Evolutionary conservation across 768 basidiomycete genomes (phyloP), one percentile per base, ranked within the genome.

Genomic region (Punctularia strigosozonata): DNA sequence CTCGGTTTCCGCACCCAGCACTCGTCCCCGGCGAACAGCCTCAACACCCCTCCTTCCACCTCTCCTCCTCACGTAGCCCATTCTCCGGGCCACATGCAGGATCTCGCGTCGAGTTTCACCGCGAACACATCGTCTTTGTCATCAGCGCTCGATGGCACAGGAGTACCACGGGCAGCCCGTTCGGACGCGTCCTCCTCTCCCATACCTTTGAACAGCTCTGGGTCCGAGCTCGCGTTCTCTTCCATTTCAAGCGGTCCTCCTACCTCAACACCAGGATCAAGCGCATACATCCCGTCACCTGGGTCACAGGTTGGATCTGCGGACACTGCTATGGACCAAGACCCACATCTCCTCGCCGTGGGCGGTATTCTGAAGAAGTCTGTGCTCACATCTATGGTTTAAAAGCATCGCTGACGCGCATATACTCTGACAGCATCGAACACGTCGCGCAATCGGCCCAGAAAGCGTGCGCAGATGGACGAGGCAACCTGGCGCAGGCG

Each of bases 371-470:
- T 73, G 28, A 68, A 66, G 53, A 67, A 71, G 80, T 80, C 48
- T 54, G 71, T 48, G 56, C 35, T 52, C 64, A 50, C 50, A 34
- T 54, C 52, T 8, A 46, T 45, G 47, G 45, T 31, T 51, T 48
- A 14, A 42, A 41, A 30, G n/a, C 39, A 31, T 28, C 43, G 23
- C 19, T 40, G 33, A 37, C 38, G 41, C 45, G 20, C 38, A 37
- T 26, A 21, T 43, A 50, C 38, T 42, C 44, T 39, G 45, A 30
- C 49, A 80, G 78, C 54, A 77, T 80, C 46, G 73, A 70, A 30
- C 65, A 71, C 39, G 76, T 75, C 13, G 76, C 77, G 26, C 63
- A 68, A 38, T 71, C 72, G 31, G 77, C 74, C 31, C 71, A 66
- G 30, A 63, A 64, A 26, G 68, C 68, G 24, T 77, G 71, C 44